phyloP scores from a whole-genome alignment of 495 filamentous ascomycete genomes.

The Penicillium turbatum region DNA sequence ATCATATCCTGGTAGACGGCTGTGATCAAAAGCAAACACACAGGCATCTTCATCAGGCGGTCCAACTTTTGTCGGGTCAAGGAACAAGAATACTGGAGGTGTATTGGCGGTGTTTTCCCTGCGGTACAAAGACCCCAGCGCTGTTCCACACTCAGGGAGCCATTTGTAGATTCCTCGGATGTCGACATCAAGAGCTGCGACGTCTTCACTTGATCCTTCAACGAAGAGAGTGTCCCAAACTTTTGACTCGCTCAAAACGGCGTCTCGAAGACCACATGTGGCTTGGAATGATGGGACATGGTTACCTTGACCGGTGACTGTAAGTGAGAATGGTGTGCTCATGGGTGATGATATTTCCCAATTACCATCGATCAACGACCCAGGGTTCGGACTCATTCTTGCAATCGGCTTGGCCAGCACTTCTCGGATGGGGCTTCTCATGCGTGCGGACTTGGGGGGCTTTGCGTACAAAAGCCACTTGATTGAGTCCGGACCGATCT shows the following conservation, averaged over 20 bases:
- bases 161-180: conserved; percentile 55
- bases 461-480: conserved; percentile 57
- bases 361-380: conserved; percentile 34
- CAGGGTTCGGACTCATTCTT: conserved; percentile 35
- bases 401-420: conserved; percentile 54
- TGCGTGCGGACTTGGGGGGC: conserved; percentile 30
- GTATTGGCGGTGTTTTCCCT: conserved; percentile 13
- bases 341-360: conserved; percentile 52
- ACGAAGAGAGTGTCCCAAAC: conserved; percentile 41
- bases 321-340: conserved; percentile 18
- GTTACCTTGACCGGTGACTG: conserved; percentile 21
- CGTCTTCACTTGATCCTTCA: conserved; percentile 23
- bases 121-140: conserved; percentile 55
- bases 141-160: conserved; percentile 63
- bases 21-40: conserved; percentile 56
- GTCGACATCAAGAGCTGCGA: conserved; percentile 34
- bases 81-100: conserved; percentile 56
- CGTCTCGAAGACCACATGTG: conserved; percentile 38
- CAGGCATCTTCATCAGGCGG: conserved; percentile 51
- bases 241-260: conserved; percentile 25
- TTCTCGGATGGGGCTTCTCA: conserved; percentile 40
- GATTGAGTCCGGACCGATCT: conserved; percentile 35
- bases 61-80: conserved; percentile 53
- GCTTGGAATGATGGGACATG: conserved; percentile 25
- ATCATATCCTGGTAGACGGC: conserved; percentile 51